Percentiles rank a stretch among this genome's conserved stretches.
These are phyloP conservation scores for Jacaranda mimosifolia DNA, from an alignment of 257 asterid genomes.

Conservation along the genomic window DNA sequence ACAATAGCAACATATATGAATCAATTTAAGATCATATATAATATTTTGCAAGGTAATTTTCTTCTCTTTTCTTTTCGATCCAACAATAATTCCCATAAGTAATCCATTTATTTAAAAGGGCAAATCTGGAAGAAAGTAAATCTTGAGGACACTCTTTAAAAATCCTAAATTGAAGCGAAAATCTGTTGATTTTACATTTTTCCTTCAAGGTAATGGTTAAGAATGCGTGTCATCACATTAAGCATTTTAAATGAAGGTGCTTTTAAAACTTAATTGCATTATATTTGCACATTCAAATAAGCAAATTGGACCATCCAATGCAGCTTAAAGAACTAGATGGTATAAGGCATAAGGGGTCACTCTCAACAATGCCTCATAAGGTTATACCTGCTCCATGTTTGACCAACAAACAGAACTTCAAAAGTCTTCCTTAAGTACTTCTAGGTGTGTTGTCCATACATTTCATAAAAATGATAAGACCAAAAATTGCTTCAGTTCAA, in stretches of 20 bases:
- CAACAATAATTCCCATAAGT: no score
- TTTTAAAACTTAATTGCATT: neutral
- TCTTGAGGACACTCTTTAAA: neutral
- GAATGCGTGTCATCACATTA: neutral
- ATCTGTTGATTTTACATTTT: slow-evolving; percentile 2
- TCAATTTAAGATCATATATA: no score
- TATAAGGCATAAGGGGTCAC: neutral
- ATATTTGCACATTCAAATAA: neutral
- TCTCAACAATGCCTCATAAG: slow-evolving; percentile 1
- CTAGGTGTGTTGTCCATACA: neutral
- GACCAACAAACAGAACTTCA: neutral
- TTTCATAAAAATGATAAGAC: neutral
- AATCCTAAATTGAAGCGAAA: neutral
- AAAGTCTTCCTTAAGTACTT: neutral
- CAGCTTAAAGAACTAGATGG: neutral
- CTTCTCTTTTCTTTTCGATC: no score
- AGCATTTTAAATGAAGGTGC: slow-evolving; percentile 12
- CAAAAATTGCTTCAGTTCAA: slow-evolving; percentile 15
- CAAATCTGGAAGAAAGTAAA: neutral
- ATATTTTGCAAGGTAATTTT: no score
- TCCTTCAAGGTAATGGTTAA: slow-evolving; percentile 16
- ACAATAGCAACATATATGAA: no score
- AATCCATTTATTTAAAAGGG: no score
- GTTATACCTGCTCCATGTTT: slow-evolving; percentile 8
- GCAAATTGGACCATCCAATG: neutral